phyloP scores from a whole-genome alignment of 371 early-diverging fungal genomes.

The Rhizopus microsporus region DNA sequence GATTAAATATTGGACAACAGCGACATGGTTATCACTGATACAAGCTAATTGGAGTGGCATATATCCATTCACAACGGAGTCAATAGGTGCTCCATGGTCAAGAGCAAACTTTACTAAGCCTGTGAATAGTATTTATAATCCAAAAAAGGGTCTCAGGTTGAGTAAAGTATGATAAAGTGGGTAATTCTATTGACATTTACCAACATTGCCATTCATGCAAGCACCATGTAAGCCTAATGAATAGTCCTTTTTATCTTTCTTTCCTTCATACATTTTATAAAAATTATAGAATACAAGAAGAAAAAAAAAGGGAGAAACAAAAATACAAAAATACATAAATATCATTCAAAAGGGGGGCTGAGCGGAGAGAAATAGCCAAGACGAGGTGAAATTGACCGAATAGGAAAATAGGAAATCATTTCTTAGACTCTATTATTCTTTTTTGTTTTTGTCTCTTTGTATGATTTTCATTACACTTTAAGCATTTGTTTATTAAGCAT shows the following conservation, averaged over 20 bases:
- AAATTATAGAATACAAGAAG: constrained; percentile 2
- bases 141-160: too few relatives aligned
- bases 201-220: constrained; percentile 66
- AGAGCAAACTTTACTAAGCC: constrained; percentile 61
- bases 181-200: constrained; percentile 29
- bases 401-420: too few relatives aligned
- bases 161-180: neutral
- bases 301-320: constrained; percentile 1
- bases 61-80: constrained; percentile 61
- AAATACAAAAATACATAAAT: neutral
- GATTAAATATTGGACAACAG: constrained; percentile 61
- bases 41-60: constrained; percentile 66
- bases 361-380: neutral
- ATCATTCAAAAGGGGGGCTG: neutral
- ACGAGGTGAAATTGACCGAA: too few relatives aligned
- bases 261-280: constrained; percentile 19
- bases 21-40: constrained; percentile 52
- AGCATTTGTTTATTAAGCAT: too few relatives aligned
- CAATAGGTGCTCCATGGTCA: constrained; percentile 63
- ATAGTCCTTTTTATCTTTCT: constrained; percentile 40
- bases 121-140: constrained; percentile 11
- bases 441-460: too few relatives aligned
- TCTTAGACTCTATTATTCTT: too few relatives aligned
- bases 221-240: constrained; percentile 63
- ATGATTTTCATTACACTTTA: too few relatives aligned